A percentile compares a stretch with the other conserved stretches of the same genome.
Evolutionary conservation across 2,329 filamentous ascomycete genomes (phyloP).

Genomic region (Fusarium longipes): DNA sequence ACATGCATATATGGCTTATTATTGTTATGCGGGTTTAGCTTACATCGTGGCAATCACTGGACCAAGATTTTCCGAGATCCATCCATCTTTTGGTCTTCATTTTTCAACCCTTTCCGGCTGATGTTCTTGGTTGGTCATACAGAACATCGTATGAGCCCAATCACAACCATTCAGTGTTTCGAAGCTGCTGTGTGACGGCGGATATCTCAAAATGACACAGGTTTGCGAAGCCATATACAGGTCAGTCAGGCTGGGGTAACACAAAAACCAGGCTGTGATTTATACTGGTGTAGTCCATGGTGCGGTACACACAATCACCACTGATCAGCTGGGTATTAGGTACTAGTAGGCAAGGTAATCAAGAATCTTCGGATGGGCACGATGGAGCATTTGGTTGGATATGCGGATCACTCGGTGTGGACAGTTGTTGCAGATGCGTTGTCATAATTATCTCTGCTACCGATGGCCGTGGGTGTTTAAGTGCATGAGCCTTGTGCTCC

Average conservation of each 20-base stretch:
- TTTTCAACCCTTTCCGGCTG: not conserved
- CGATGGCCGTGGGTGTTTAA: slow-evolving; percentile 8
- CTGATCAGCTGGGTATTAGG: not conserved
- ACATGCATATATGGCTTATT: not conserved
- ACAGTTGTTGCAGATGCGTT: slow-evolving; percentile 22
- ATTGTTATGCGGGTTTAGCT: slow-evolving; percentile 1
- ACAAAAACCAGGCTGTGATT: slow-evolving; percentile 12
- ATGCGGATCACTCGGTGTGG: slow-evolving; percentile 38
- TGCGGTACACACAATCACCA: not conserved
- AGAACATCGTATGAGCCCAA: slow-evolving; percentile 11
- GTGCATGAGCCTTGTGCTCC: not conserved
- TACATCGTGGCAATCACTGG: slow-evolving; percentile 21
- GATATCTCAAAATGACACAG: slow-evolving; percentile 22
- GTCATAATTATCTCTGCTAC: slow-evolving; percentile 16
- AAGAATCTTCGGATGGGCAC: slow-evolving; percentile 31
- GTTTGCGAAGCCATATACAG: slow-evolving; percentile 20
- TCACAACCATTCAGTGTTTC: not conserved
- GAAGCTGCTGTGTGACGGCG: slow-evolving; percentile 4
- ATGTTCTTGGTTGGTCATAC: slow-evolving; percentile 11
- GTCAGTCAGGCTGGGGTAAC: slow-evolving; percentile 14
- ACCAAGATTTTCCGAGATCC: slow-evolving; percentile 1
- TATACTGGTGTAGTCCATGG: not conserved
- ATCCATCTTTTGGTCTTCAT: too few relatives aligned
- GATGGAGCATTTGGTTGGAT: slow-evolving; percentile 19
- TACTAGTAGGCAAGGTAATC: slow-evolving; percentile 12